Conservation (phyloP, 2,329 filamentous ascomycete genomes). For the Penicillium sp. region DNA sequence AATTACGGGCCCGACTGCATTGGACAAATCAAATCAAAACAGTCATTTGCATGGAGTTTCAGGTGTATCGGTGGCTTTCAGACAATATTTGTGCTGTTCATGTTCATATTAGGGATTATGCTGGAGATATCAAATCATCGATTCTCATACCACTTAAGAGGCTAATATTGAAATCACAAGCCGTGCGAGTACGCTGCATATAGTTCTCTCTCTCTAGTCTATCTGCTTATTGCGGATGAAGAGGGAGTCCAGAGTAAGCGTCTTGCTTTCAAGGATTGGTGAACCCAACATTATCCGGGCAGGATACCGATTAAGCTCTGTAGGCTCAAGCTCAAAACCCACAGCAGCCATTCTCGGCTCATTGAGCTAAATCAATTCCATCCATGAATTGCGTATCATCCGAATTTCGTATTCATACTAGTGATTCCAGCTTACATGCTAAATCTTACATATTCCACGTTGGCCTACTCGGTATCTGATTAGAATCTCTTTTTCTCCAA, state of each 20-base stretch:
- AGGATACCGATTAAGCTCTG: not conserved
- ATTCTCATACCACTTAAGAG: constrained; percentile 14
- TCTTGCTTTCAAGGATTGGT: not conserved
- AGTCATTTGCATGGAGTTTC: constrained; percentile 23
- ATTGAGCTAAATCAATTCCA: not conserved
- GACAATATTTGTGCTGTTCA: constrained; percentile 4
- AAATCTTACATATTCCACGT: not conserved
- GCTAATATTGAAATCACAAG: constrained; percentile 18
- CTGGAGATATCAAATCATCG: constrained; percentile 9
- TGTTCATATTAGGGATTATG: constrained; percentile 3
- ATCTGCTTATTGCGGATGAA: not conserved
- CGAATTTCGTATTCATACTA: too few species aligned
- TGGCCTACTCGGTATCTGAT: not conserved
- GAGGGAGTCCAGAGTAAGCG: not conserved
- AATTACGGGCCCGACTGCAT: constrained; percentile 3
- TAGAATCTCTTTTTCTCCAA: constrained; percentile 12
- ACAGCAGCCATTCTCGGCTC: not conserved
- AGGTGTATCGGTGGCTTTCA: constrained; percentile 6
- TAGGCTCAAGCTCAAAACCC: not conserved
- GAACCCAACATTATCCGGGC: not conserved
- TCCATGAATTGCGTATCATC: too few species aligned
- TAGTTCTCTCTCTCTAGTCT: not conserved
- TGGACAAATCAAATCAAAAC: constrained; percentile 14
- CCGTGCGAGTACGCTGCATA: not conserved
- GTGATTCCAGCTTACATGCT: too few species aligned